phyloP scores from a whole-genome alignment of 768 basidiomycete species.

The Pleurotus djamor region DNA sequence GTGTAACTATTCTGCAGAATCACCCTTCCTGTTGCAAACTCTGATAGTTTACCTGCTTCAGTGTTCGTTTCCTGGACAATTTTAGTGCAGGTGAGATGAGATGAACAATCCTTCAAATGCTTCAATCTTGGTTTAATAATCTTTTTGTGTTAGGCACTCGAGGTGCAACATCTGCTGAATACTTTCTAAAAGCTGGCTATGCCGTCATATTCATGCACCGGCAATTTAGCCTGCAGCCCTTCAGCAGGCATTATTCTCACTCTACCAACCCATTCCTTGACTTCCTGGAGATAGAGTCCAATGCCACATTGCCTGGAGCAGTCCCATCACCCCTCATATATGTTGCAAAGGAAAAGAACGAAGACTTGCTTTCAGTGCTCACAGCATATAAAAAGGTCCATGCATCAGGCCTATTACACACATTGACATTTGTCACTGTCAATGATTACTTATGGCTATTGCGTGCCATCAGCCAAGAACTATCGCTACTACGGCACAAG shows the following conservation, averaged over 20 bases:
- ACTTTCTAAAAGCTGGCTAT: constrained; percentile 92
- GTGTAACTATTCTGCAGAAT: constrained; percentile 69
- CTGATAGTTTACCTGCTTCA: constrained; percentile 35
- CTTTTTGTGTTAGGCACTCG: no score
- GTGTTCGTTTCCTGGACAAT: constrained; percentile 97
- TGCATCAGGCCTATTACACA: constrained; percentile 69
- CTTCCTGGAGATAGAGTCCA: constrained; percentile 81
- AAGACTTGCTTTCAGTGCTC: constrained; percentile 69
- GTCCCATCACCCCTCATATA: constrained; percentile 43
- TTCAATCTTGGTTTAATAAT: no score
- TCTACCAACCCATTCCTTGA: constrained; percentile 98
- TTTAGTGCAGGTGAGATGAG: constrained; percentile 87
- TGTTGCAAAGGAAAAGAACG: constrained; percentile 64
- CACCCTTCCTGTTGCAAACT: constrained; percentile 15
- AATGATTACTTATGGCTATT: constrained; percentile 96
- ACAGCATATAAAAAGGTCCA: constrained; percentile 81
- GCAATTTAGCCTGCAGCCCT: constrained; percentile 96
- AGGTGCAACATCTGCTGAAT: constrained; percentile 97
- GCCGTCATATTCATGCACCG: constrained; percentile 99
- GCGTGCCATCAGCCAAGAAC: constrained; percentile 76
- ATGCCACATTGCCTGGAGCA: constrained; percentile 15
- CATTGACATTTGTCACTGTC: constrained; percentile 89
- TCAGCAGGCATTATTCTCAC: constrained; percentile 97
- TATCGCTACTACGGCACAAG: constrained; percentile 63
- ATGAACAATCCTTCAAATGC: constrained; percentile 6